phyloP scores from a whole-genome alignment of 2,329 filamentous ascomycete genomes.

The Diaporthe sp. region DNA sequence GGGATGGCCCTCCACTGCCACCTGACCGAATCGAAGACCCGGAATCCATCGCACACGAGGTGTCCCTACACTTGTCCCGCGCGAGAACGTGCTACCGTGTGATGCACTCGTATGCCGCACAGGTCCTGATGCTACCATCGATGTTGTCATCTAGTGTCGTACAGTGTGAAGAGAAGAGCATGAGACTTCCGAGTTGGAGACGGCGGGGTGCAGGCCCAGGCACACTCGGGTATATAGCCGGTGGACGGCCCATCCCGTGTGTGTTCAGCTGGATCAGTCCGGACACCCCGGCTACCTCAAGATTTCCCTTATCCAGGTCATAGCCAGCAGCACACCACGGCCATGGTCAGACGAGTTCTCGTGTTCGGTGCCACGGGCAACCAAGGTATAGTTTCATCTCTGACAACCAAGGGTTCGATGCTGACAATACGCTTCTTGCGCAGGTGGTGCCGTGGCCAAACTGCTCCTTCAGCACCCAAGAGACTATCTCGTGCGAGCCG shows the following conservation, averaged over 20 bases:
- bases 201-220: not conserved
- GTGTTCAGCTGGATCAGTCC: not conserved
- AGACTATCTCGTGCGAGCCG: slow-evolving; percentile 24
- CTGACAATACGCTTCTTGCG: not conserved
- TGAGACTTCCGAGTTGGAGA: not conserved
- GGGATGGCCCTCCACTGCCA: too few species aligned
- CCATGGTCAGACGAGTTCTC: slow-evolving; percentile 4
- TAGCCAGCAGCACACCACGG: not conserved
- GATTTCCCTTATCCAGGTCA: not conserved
- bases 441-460: slow-evolving; percentile 29
- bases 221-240: not conserved
- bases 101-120: too few species aligned
- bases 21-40: too few species aligned
- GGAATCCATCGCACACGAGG: too few species aligned
- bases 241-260: not conserved
- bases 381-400: slow-evolving; percentile 8
- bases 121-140: too few species aligned
- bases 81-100: too few species aligned
- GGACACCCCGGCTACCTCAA: not conserved
- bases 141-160: too few species aligned
- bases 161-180: too few species aligned
- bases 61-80: too few species aligned
- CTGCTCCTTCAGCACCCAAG: slow-evolving; percentile 26
- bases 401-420: not conserved
- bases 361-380: slow-evolving; percentile 32